Evolutionary conservation across 1,284 basidiomycete species (phyloP).

Genomic region (Rhodotorula glutinis): DNA sequence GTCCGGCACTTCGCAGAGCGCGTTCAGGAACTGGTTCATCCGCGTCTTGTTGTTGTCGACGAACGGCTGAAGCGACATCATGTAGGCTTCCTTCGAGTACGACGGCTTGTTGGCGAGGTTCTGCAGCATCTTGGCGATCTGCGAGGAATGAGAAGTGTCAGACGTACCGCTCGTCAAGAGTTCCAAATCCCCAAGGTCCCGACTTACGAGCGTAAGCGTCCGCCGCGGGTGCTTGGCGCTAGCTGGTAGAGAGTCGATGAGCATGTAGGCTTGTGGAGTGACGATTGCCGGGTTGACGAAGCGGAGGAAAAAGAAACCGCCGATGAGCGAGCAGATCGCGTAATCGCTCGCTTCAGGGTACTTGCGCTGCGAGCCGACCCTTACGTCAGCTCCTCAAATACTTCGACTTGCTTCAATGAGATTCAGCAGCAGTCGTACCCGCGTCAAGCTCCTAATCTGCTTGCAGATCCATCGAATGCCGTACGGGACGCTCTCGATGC

Average conservation of each 20-base stretch:
- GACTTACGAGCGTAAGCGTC: conserved; percentile 80
- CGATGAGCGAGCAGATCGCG: conserved; percentile 96
- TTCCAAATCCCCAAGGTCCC: no score
- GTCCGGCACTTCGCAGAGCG: conserved; percentile 95
- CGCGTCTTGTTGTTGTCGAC: conserved; percentile 96
- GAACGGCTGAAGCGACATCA: conserved; percentile 97
- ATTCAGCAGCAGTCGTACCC: conserved; percentile 60
- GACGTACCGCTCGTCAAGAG: no score
- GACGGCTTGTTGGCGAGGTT: conserved; percentile 98
- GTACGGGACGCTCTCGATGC: conserved; percentile 94
- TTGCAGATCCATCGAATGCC: conserved; percentile 99
- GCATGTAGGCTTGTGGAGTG: conserved; percentile 98
- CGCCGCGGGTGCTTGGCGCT: conserved; percentile 88
- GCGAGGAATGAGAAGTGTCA: background rate
- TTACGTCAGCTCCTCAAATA: background rate
- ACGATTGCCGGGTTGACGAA: conserved; percentile 99
- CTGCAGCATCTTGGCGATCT: conserved; percentile 99
- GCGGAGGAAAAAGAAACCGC: conserved; percentile 98
- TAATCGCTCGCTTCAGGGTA: conserved; percentile 97
- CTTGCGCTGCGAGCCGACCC: conserved; percentile 65
- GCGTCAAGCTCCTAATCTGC: conserved; percentile 91
- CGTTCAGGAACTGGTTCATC: conserved; percentile 96
- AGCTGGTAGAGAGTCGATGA: conserved; percentile 86
- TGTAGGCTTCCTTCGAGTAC: conserved; percentile 96
- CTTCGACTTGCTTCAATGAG: no score